phyloP scores from a whole-genome alignment of 1,284 basidiomycete genomes.

The Agaricales sp. region DNA sequence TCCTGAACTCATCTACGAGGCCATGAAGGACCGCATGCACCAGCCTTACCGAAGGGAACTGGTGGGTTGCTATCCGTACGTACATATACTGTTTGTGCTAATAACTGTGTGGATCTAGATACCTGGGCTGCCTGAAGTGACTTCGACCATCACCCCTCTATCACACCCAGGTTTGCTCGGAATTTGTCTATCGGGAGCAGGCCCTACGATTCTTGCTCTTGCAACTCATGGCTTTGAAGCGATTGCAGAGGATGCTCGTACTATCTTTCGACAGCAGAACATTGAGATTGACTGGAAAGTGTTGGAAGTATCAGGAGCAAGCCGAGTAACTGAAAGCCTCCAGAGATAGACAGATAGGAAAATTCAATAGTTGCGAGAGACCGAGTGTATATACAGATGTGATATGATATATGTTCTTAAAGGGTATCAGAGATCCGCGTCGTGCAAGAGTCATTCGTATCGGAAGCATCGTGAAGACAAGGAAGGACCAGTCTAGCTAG shows the following conservation, averaged over 20 bases:
- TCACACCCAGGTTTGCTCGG: conserved; percentile 92
- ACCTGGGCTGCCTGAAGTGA: conserved; percentile 87
- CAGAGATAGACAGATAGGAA: background rate
- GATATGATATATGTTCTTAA: background rate
- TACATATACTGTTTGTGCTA: conserved; percentile 2
- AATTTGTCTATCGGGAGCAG: conserved; percentile 96
- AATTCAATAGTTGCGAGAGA: conserved; percentile 2
- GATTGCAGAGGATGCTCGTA: conserved; percentile 74
- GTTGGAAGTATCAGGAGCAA: conserved; percentile 54
- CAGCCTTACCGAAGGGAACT: conserved; percentile 91
- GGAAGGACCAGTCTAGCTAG: conserved; percentile 17
- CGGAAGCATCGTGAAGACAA: background rate
- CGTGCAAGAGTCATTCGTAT: background rate
- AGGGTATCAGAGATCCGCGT: background rate
- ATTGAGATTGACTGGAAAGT: conserved; percentile 82
- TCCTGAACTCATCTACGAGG: conserved; percentile 92
- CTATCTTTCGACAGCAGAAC: conserved; percentile 61
- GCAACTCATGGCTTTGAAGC: conserved; percentile 77
- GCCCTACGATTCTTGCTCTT: conserved; percentile 96
- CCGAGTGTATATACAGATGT: background rate
- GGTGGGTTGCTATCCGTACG: conserved; percentile 33
- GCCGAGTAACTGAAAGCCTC: conserved; percentile 18
- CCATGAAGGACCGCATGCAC: conserved; percentile 98
- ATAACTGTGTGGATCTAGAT: conserved; percentile 44
- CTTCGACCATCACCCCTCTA: conserved; percentile 77